These are phyloP conservation scores for Arxiozyma bovina DNA, from an alignment of 1,139 yeast species.

Conservation along the genomic window DNA sequence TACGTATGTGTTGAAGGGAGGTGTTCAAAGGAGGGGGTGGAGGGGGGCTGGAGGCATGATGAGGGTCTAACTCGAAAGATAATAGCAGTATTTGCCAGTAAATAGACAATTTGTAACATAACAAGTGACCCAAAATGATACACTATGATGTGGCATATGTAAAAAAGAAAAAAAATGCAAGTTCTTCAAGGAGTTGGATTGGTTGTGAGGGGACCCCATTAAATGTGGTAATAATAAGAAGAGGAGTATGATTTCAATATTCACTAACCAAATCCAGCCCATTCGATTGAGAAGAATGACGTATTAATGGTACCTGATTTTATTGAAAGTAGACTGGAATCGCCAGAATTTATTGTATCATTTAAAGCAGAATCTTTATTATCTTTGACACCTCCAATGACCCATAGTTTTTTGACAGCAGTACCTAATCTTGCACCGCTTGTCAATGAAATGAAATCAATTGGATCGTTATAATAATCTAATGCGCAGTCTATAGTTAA, in stretches of 20 bases:
- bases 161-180: not conserved
- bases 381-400: constrained; percentile 42
- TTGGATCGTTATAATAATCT: constrained; percentile 41
- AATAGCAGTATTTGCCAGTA: too few relatives aligned
- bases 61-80: too few relatives aligned
- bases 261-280: constrained; percentile 69
- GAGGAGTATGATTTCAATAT: too few relatives aligned
- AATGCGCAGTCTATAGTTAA: constrained; percentile 51
- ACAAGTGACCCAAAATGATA: too few relatives aligned
- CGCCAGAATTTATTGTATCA: not conserved
- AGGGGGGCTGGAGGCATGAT: too few relatives aligned
- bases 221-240: not conserved
- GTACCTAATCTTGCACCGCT: constrained; percentile 89
- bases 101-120: too few relatives aligned
- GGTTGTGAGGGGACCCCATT: not conserved
- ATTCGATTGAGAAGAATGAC: constrained; percentile 55
- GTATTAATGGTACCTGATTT: constrained; percentile 11
- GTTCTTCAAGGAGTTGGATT: not conserved
- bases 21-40: too few relatives aligned
- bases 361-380: constrained; percentile 9
- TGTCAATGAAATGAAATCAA: constrained; percentile 50
- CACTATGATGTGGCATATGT: too few relatives aligned
- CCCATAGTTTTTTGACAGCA: constrained; percentile 81
- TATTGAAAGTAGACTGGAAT: not conserved
- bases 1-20: too few relatives aligned